Evolutionary conservation across 2,329 filamentous ascomycete genomes (phyloP).

Genomic region (Aspergillus niger): DNA sequence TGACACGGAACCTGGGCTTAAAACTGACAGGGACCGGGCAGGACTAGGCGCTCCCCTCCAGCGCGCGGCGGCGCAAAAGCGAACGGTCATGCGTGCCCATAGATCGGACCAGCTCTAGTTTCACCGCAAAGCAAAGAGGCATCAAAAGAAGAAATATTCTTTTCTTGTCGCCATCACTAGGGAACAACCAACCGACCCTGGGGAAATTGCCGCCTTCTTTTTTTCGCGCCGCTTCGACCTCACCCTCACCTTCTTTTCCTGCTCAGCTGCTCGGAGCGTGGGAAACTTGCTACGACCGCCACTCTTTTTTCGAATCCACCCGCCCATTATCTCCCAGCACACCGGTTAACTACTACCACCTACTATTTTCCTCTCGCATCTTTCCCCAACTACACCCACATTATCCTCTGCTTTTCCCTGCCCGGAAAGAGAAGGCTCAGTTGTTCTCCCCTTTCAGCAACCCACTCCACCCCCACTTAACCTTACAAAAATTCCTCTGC

Average conservation of each 20-base stretch:
- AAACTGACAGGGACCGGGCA: constrained; percentile 11
- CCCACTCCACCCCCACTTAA: constrained; percentile 23
- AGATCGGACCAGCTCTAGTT: constrained; percentile 27
- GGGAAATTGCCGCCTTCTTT: constrained; percentile 13
- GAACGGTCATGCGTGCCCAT: constrained; percentile 37
- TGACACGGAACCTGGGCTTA: neutral
- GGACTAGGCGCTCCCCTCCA: constrained; percentile 28
- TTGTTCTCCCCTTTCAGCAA: constrained; percentile 16
- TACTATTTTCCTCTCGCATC: constrained; percentile 15
- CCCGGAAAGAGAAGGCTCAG: constrained; percentile 16
- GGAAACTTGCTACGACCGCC: neutral
- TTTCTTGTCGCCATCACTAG: constrained; percentile 8
- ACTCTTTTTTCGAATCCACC: neutral
- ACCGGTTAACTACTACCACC: constrained; percentile 4
- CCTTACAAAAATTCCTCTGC: constrained; percentile 23
- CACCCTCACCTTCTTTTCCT: neutral
- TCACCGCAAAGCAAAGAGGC: constrained; percentile 22
- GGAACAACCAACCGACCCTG: constrained; percentile 2
- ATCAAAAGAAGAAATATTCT: constrained; percentile 17
- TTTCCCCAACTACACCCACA: constrained; percentile 18
- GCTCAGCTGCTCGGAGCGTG: neutral
- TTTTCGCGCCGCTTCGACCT: constrained; percentile 8
- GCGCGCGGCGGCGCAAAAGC: constrained; percentile 21
- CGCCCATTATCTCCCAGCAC: neutral
- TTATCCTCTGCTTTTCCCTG: constrained; percentile 15